Evolutionary conservation across 352 stramenopile species (phyloP).

Genomic region (Pythium brachiatum): DNA sequence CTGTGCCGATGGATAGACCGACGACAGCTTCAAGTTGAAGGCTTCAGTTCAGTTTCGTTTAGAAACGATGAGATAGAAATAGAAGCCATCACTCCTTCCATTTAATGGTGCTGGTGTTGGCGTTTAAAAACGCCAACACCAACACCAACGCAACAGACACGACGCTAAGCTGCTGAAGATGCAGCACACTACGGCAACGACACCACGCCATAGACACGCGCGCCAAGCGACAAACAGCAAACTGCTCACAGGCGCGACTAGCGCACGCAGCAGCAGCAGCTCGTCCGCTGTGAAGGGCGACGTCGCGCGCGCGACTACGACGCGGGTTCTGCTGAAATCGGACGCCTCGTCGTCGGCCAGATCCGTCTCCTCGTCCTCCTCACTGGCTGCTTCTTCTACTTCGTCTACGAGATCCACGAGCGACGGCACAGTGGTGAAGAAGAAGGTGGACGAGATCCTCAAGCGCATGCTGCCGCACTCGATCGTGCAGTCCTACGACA

Average conservation of each 20-base stretch:
- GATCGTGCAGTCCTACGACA: constrained; percentile 54
- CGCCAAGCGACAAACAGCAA: neutral
- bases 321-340: neutral
- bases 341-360: neutral
- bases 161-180: neutral
- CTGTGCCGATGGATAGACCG: constrained; percentile 10
- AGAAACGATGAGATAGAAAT: constrained; percentile 30
- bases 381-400: neutral
- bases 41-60: constrained; percentile 5
- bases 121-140: too few species aligned
- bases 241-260: neutral
- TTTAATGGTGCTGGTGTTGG: too few species aligned
- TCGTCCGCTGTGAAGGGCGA: neutral
- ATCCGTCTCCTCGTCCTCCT: neutral
- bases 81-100: constrained; percentile 19
- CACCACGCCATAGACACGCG: neutral
- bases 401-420: constrained; percentile 1
- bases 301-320: neutral
- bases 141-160: neutral
- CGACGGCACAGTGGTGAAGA: constrained; percentile 16
- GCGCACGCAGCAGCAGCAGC: neutral
- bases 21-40: constrained; percentile 19
- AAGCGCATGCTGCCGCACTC: constrained; percentile 51
- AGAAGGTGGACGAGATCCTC: constrained; percentile 50
- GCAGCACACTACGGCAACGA: neutral